phyloP scores from a whole-genome alignment of 2,329 filamentous ascomycete genomes.

The Diplodia intermedia region DNA sequence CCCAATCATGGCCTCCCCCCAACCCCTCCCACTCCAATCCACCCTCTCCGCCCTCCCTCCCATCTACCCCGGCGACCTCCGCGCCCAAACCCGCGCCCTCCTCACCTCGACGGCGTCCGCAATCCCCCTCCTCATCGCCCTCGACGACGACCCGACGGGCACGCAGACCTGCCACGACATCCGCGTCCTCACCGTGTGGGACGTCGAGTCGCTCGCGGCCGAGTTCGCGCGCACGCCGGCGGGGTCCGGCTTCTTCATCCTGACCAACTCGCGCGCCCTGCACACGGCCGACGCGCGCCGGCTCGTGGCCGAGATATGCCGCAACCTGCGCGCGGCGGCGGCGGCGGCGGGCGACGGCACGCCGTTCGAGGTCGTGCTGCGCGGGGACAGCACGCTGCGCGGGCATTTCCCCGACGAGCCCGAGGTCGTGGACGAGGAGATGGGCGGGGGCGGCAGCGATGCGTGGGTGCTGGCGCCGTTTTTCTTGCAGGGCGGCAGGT shows the following conservation, averaged over 20 bases:
- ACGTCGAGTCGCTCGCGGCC: slow-evolving; percentile 51
- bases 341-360: slow-evolving; percentile 49
- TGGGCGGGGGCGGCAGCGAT: slow-evolving; percentile 55
- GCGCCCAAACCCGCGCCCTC: slow-evolving; percentile 37
- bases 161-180: slow-evolving; percentile 68
- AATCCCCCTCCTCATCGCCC: slow-evolving; percentile 46
- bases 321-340: slow-evolving; percentile 57
- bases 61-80: slow-evolving; percentile 35
- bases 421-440: slow-evolving; percentile 58
- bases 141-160: slow-evolving; percentile 66
- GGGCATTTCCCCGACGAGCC: slow-evolving; percentile 65
- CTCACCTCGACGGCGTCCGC: slow-evolving; percentile 36
- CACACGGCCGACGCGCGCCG: slow-evolving; percentile 56
- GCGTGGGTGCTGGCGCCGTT: slow-evolving; percentile 65
- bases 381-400: slow-evolving; percentile 64
- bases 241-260: slow-evolving; percentile 63
- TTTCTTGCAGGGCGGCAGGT: slow-evolving; percentile 65
- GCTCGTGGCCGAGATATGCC: slow-evolving; percentile 60
- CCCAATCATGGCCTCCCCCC: not conserved
- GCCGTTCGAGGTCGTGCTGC: slow-evolving; percentile 62
- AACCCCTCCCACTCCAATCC: slow-evolving; percentile 27
- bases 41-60: slow-evolving; percentile 37
- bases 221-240: slow-evolving; percentile 53
- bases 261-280: slow-evolving; percentile 66
- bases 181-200: slow-evolving; percentile 63